Percentiles rank a stretch among this genome's conserved stretches.
phyloP scores from a whole-genome alignment of 352 stramenopile species.

The Phytopythium chamaehyphon region DNA sequence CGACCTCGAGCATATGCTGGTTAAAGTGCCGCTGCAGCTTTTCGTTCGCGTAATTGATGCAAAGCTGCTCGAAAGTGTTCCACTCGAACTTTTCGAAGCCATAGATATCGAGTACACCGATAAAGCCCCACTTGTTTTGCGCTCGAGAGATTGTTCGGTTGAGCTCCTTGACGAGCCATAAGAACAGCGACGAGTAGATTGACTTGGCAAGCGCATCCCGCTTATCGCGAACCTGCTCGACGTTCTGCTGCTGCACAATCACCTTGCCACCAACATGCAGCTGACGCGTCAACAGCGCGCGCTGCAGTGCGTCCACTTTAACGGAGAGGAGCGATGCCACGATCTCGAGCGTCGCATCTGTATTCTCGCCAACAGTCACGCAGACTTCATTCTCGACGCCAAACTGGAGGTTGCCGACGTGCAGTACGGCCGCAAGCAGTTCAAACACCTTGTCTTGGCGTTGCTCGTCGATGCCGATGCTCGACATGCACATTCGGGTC shows the following conservation, averaged over 20 bases:
- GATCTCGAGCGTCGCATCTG: constrained; percentile 40
- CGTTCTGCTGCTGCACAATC: constrained; percentile 87
- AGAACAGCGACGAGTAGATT: constrained; percentile 91
- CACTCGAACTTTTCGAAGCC: constrained; percentile 97
- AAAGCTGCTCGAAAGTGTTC: constrained; percentile 96
- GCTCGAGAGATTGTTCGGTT: constrained; percentile 87
- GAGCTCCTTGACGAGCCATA: constrained; percentile 88
- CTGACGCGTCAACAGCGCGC: constrained; percentile 76
- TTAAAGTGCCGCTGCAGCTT: constrained; percentile 94
- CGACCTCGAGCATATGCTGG: constrained; percentile 95
- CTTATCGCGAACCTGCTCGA: constrained; percentile 86
- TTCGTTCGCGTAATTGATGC: constrained; percentile 96
- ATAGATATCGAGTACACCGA: constrained; percentile 97
- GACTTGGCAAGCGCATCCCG: constrained; percentile 89
- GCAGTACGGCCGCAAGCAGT: constrained; percentile 79
- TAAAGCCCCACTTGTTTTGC: constrained; percentile 88
- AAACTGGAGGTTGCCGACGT: constrained; percentile 88
- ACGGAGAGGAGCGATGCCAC: constrained; percentile 78
- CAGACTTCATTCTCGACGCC: constrained; percentile 77
- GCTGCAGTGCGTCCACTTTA: constrained; percentile 64
- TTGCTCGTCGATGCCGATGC: constrained; percentile 82
- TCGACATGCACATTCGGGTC: constrained; percentile 83
- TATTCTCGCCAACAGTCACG: constrained; percentile 45
- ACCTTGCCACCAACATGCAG: constrained; percentile 88
- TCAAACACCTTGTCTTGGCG: constrained; percentile 85